phyloP scores from a whole-genome alignment of 2,329 filamentous ascomycete genomes.

The Cordyceps sp. region DNA sequence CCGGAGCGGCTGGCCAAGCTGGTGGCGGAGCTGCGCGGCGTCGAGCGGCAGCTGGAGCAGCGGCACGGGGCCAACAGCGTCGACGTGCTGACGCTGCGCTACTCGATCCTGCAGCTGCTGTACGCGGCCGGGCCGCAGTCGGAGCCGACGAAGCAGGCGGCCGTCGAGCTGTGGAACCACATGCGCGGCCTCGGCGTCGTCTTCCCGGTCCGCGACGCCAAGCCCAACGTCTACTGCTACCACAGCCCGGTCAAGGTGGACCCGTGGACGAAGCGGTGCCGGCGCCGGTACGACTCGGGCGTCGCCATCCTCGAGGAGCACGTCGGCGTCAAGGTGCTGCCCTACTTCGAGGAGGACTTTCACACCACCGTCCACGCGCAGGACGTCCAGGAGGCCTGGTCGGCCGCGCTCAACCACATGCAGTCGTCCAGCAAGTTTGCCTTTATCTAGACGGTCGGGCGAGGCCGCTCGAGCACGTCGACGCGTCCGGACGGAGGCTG shows the following conservation, averaged over 20 bases:
- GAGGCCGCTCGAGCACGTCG: background rate
- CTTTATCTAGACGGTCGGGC: slow-evolving; percentile 12
- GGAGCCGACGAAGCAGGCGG: slow-evolving; percentile 17
- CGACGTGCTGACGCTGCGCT: slow-evolving; percentile 22
- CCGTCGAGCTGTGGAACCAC: slow-evolving; percentile 19
- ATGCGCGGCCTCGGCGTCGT: slow-evolving; percentile 18
- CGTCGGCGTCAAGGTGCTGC: slow-evolving; percentile 18
- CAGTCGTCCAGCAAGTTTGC: slow-evolving; percentile 11
- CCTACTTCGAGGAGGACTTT: slow-evolving; percentile 28
- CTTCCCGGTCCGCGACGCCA: slow-evolving; percentile 18
- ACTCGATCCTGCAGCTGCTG: slow-evolving; percentile 22
- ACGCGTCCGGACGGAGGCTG: no score
- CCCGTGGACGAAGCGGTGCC: slow-evolving; percentile 26
- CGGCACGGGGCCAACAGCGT: slow-evolving; percentile 13
- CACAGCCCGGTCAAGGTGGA: slow-evolving; percentile 25
- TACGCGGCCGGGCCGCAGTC: slow-evolving; percentile 17
- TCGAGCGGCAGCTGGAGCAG: slow-evolving; percentile 19
- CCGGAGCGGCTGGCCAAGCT: slow-evolving; percentile 19
- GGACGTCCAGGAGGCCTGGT: slow-evolving; percentile 20
- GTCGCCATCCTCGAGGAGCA: slow-evolving; percentile 20
- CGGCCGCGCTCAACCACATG: slow-evolving; percentile 15
- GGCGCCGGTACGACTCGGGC: slow-evolving; percentile 21
- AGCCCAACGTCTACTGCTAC: slow-evolving; percentile 23
- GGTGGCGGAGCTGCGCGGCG: slow-evolving; percentile 17
- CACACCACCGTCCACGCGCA: slow-evolving; percentile 21